A percentile compares a stretch with the other conserved stretches of the same genome.
These are phyloP conservation scores for Corymbia maculata DNA, from an alignment of 345 rosid species.

Conservation along the genomic window DNA sequence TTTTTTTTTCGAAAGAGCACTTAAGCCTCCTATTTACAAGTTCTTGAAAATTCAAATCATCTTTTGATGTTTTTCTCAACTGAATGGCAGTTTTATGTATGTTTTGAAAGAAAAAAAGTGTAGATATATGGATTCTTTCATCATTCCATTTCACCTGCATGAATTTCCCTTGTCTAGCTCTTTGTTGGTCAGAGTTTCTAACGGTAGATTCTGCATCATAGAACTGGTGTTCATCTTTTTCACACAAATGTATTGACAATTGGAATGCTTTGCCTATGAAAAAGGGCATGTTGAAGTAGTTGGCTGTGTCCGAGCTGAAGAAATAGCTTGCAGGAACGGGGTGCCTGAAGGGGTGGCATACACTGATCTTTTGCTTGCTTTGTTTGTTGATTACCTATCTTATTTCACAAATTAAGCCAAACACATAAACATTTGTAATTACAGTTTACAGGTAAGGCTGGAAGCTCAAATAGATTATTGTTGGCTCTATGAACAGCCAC, in stretches of 20 bases:
- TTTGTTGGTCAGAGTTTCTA: background rate
- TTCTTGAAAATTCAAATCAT: background rate
- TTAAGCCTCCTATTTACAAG: conserved; percentile 1
- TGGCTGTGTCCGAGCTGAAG: no score
- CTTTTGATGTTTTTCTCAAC: background rate
- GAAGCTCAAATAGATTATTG: conserved; percentile 75
- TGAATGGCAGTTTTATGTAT: background rate
- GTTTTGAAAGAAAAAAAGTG: background rate
- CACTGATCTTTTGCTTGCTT: background rate
- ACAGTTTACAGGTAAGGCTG: conserved; percentile 61
- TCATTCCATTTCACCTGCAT: background rate
- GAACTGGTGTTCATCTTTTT: background rate
- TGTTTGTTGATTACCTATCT: background rate
- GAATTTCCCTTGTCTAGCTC: no score
- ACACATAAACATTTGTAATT: background rate
- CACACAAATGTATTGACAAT: background rate
- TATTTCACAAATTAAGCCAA: background rate
- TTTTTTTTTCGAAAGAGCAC: conserved; percentile 33
- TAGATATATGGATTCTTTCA: background rate
- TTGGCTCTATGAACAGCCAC: conserved; percentile 83
- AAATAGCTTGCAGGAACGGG: no score
- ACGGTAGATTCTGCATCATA: background rate
- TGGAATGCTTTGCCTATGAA: no score
- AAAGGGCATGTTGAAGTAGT: no score
- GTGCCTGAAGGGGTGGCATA: conserved; percentile 19